Evolutionary conservation across 1,139 yeast species (phyloP).

Genomic region (Suhomyces guaymorum): DNA sequence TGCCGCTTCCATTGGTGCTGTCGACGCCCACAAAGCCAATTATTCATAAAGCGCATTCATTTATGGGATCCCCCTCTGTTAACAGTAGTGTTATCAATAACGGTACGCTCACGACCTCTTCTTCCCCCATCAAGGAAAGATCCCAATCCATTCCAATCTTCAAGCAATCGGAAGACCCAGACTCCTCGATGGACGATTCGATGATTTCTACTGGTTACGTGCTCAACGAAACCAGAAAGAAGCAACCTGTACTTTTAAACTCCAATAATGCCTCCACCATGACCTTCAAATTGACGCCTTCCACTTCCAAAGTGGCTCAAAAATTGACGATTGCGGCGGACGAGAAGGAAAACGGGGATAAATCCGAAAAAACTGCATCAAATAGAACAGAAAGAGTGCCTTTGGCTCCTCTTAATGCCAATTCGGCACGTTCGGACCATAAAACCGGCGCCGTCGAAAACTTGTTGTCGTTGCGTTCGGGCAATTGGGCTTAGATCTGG

Average conservation of each 20-base stretch:
- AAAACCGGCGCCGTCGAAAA: slow-evolving; percentile 37
- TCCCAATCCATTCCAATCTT: slow-evolving; percentile 23
- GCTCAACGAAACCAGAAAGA: slow-evolving; percentile 40
- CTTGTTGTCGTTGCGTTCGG: slow-evolving; percentile 45
- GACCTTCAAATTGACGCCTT: slow-evolving; percentile 45
- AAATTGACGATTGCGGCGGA: slow-evolving; percentile 14
- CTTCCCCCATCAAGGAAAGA: slow-evolving; percentile 27
- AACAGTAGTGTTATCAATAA: too few relatives aligned
- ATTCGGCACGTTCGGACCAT: slow-evolving; percentile 15
- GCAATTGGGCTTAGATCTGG: slow-evolving; percentile 39
- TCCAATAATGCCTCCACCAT: slow-evolving; percentile 34
- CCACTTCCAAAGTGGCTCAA: slow-evolving; percentile 13
- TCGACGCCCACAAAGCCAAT: slow-evolving; percentile 34
- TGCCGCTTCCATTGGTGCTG: slow-evolving; percentile 18
- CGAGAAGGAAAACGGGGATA: slow-evolving; percentile 12
- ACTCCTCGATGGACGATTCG: slow-evolving; percentile 25
- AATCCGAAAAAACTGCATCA: background rate
- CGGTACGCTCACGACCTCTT: slow-evolving; percentile 15
- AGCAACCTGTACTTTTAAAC: slow-evolving; percentile 39
- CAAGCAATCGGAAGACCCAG: slow-evolving; percentile 21
- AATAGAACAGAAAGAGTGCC: slow-evolving; percentile 16
- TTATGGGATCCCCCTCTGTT: slow-evolving; percentile 25
- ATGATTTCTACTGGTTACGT: slow-evolving; percentile 27
- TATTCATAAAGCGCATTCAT: slow-evolving; percentile 30
- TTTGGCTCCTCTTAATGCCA: slow-evolving; percentile 15